Evolutionary conservation across 306 rosid species (phyloP), one percentile per base, ranked within the genome.

Genomic region (Cicer judaicum): DNA sequence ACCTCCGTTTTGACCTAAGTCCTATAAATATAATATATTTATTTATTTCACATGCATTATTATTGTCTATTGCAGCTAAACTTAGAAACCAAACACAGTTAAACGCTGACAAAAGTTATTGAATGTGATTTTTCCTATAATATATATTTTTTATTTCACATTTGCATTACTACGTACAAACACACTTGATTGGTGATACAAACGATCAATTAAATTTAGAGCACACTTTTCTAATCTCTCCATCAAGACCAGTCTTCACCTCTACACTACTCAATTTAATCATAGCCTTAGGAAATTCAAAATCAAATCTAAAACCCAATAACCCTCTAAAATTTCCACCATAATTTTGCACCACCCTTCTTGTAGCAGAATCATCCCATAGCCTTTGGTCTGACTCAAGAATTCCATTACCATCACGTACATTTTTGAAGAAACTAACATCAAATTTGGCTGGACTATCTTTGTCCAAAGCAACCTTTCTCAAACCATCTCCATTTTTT

Each of bases 221-320:
- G 36, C 96, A 88, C 0, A 80, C 73, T 42, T 85, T 85, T 78
- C 96, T 87, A 44, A 88, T 85, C 84, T 92, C 96, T 65, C 98
- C 98, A 44, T 87, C 70, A 4, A 14, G 2, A 5, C 89, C 97
- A 41, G 77, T 85, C 73, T 88, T 92, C 39, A 90, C 97, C 64
- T 85, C 92, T 19, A 90, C 73, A 64, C 87, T 79, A 15, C 98
- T 85, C 91, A 92, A 59, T 75, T 88, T 92, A 15, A 90, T 39
- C 93, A 90, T 92, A 44, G 96, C 90, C 64, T 88, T 92, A 2
- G 88, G 85, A 64, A 92, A 92, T 41, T 90, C 97, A 43, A 40
- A 59, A 10, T 82, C 79, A 80, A 85, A 92, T 79, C 90, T 85
- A 18, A 91, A 71, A 13, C 97, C 92, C 11, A 89, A 38, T 3